Percentiles rank a stretch among this genome's conserved stretches.
Evolutionary conservation across 2,329 filamentous ascomycete genomes (phyloP).

Genomic region (Fusarium xyrophilum): DNA sequence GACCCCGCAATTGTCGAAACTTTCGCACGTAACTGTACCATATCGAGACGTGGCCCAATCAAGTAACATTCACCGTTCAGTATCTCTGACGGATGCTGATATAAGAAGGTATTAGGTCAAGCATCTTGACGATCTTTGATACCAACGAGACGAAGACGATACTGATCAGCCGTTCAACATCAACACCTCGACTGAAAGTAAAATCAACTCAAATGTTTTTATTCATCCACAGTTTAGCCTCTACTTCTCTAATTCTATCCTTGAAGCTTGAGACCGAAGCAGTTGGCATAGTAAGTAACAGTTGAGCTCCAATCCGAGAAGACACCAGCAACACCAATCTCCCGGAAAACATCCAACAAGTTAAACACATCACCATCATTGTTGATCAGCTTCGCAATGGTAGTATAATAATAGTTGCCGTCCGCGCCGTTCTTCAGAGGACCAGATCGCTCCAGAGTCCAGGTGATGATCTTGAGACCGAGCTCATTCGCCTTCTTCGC

Average conservation of each 20-base stretch:
- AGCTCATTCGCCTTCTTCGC: conserved; percentile 65
- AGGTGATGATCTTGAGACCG: conserved; percentile 70
- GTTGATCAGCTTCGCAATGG: conserved; percentile 60
- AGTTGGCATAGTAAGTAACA: conserved; percentile 75
- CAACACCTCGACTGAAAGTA: not conserved
- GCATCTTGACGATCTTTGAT: accelerated
- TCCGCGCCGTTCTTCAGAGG: conserved; percentile 60
- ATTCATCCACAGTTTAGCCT: not conserved
- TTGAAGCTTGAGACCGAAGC: conserved; percentile 55
- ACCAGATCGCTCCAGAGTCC: conserved; percentile 72
- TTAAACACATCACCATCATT: conserved; percentile 72
- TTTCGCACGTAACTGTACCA: too few species aligned
- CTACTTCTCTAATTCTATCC: not conserved
- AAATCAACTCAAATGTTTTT: not conserved
- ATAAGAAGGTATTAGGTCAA: not conserved
- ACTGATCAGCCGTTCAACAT: not conserved
- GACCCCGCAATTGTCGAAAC: too few species aligned
- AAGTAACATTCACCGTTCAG: not conserved
- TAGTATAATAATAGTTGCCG: conserved; percentile 63
- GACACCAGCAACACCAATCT: conserved; percentile 67
- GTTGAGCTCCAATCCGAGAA: conserved; percentile 76
- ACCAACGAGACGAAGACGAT: accelerated
- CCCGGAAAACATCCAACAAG: conserved; percentile 68
- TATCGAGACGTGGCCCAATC: not conserved
- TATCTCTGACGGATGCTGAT: not conserved